Conservation (phyloP, 129 eudicot species). For the Centaurea solstitialis region DNA sequence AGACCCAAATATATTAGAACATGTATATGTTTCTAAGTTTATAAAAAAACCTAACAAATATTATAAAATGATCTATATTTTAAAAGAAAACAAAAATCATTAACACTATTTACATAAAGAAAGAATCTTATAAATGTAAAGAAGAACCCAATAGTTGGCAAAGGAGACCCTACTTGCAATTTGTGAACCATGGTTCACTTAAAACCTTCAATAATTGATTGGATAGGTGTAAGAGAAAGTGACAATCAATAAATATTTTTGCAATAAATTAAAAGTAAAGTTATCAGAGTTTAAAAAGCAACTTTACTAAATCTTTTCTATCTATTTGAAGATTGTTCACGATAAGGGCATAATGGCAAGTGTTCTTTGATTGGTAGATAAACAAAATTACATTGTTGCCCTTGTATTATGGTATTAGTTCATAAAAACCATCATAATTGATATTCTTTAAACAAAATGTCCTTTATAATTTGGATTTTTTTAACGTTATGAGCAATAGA, state of each 20-base stretch:
- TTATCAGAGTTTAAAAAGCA: background rate
- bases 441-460: background rate
- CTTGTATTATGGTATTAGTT: background rate
- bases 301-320: background rate
- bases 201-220: constrained; percentile 1
- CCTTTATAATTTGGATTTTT: background rate
- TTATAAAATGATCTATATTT: too few species aligned
- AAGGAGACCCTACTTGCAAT: background rate
- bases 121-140: background rate
- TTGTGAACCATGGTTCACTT: background rate
- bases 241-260: background rate
- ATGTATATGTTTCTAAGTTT: too few species aligned
- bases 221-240: background rate
- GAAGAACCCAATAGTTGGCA: background rate
- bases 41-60: too few species aligned
- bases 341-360: background rate
- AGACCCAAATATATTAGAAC: background rate
- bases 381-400: background rate
- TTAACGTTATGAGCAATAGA: too few species aligned
- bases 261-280: background rate
- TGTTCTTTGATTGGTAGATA: background rate
- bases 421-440: background rate
- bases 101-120: background rate
- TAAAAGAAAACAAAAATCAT: background rate
- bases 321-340: background rate